Conservation (phyloP, 164 flowering plant species). For the Amborella trichopoda region DNA sequence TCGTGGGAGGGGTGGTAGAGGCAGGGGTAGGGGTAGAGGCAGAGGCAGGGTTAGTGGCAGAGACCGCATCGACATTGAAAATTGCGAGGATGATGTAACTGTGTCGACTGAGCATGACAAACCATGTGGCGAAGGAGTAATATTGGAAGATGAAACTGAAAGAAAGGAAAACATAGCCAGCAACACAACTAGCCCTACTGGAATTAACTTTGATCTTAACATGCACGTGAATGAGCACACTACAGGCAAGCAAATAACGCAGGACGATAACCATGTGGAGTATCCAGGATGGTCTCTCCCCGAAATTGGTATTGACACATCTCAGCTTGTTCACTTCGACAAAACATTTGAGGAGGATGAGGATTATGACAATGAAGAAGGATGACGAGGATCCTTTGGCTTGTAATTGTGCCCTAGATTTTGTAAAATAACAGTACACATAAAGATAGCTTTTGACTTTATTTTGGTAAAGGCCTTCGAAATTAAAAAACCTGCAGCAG, state of each 20-base stretch:
- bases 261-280: neutral
- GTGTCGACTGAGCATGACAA: slow-evolving; percentile 1
- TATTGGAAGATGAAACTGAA: neutral
- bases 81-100: slow-evolving; percentile 20
- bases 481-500: neutral
- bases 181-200: neutral
- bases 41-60: neutral
- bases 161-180: neutral
- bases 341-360: neutral
- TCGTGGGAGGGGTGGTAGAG: slow-evolving; percentile 4
- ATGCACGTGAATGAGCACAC: neutral
- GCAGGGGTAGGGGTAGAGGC: slow-evolving; percentile 1
- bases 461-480: neutral
- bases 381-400: too few species aligned
- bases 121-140: neutral
- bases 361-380: slow-evolving; percentile 1
- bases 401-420: neutral
- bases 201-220: neutral
- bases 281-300: neutral
- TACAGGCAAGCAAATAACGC: neutral
- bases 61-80: slow-evolving; percentile 34
- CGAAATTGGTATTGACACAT: neutral
- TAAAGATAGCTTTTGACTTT: slow-evolving; percentile 3
- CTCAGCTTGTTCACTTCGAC: neutral
- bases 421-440: neutral